phyloP scores from a whole-genome alignment of 306 rosid species.

The Prunus mume region DNA sequence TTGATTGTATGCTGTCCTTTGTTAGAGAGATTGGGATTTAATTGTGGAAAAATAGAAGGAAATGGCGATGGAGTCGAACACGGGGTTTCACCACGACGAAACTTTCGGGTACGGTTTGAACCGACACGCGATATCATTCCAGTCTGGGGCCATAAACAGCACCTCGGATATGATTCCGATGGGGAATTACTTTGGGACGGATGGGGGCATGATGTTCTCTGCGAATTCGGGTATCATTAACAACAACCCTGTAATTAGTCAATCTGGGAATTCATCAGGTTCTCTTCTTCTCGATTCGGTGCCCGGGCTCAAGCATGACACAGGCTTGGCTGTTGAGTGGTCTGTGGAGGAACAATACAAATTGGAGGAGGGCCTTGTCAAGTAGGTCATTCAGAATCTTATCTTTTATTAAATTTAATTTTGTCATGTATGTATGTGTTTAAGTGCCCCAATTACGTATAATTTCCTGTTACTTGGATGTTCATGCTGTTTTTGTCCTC shows the following conservation, averaged over 20 bases:
- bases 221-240: conserved; percentile 54
- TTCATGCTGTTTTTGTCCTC: conserved; percentile 1
- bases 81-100: conserved; percentile 62
- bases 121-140: conserved; percentile 83
- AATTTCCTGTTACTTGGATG: background rate
- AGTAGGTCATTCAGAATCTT: conserved; percentile 52
- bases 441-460: background rate
- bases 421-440: background rate
- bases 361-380: conserved; percentile 79
- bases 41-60: background rate
- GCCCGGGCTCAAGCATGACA: conserved; percentile 88
- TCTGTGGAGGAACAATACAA: conserved; percentile 83
- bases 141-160: conserved; percentile 69
- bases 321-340: conserved; percentile 96
- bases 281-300: conserved; percentile 80
- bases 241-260: conserved; percentile 57
- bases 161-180: conserved; percentile 78
- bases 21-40: conserved; percentile 17
- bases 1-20: conserved; percentile 30
- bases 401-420: background rate
- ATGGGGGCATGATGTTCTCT: conserved; percentile 59
- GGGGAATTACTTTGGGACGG: conserved; percentile 62
- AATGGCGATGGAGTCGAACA: conserved; percentile 85
- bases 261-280: conserved; percentile 48
- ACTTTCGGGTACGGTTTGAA: conserved; percentile 53